Evolutionary conservation across 2,329 filamentous ascomycete genomes (phyloP), one percentile per base, ranked within the genome.

Genomic region (Beauveria bassiana): DNA sequence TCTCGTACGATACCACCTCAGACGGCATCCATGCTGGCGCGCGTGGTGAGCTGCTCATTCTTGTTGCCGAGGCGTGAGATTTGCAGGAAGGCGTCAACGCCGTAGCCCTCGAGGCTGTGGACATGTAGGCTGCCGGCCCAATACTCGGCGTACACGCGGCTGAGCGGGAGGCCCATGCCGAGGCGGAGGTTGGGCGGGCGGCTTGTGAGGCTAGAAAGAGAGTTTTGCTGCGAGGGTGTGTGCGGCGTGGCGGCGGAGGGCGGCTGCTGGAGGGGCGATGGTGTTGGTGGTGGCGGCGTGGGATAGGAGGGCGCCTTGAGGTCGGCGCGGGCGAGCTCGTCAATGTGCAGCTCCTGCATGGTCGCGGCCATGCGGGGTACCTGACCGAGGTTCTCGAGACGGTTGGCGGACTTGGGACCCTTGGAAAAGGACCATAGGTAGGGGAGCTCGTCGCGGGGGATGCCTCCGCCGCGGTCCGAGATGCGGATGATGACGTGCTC

Each of bases 351-450:
- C 73, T 97, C 95, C 74, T 98, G 91, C 78, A 96, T 86, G 0
- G 93, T 99, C 22, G 92, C 95, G 14, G 93, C 90, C 82, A 99
- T 89, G 64, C 90, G 89, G 3, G 95, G 95, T 2, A 99, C 93
- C 65, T 88, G 86, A 12, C 85, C 85, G 9, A 99, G 82, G 71
- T 97, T 98, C 68, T 90, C 81, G n/a, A 98, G 81, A 4, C 91
- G 86, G 63, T 86, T 83, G 66, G 88, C 81, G 62, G 86, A 89
- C 42, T 91, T 86, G 2, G 93, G 91, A 0, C 93, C 93, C 75
- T 98, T 98, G 75, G 87, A 92, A 73, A 99, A 99, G 28, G 92
- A 96, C 95, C 96, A 99, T 6, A 99, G 81, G 71, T 96, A 89
- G 0, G 93, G 93, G 24, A 97, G 78, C 62, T 93, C 85, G 49